Conservation (phyloP, 129 eudicot species). For the Pittosporum tobira region DNA sequence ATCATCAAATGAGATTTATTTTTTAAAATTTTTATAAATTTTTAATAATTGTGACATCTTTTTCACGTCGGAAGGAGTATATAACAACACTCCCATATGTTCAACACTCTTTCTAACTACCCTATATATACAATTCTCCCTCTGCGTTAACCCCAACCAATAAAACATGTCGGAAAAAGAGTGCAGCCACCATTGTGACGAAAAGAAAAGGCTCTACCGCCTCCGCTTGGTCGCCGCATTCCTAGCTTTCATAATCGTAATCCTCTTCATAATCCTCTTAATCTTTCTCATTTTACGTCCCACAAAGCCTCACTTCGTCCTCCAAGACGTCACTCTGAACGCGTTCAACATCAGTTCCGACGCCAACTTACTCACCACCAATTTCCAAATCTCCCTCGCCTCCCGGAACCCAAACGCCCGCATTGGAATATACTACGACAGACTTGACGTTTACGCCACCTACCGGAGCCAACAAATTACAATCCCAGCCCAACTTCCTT, state of each 20-base stretch:
- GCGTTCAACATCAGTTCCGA: slow-evolving; percentile 33
- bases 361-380: slow-evolving; percentile 20
- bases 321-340: slow-evolving; percentile 61
- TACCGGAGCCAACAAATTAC: slow-evolving; percentile 42
- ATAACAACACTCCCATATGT: not conserved
- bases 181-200: slow-evolving; percentile 47
- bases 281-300: slow-evolving; percentile 65
- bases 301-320: slow-evolving; percentile 60
- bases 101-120: slow-evolving; percentile 5
- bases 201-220: slow-evolving; percentile 24
- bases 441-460: slow-evolving; percentile 26
- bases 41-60: not conserved
- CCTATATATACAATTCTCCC: slow-evolving; percentile 3
- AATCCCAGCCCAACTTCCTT: slow-evolving; percentile 22
- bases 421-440: slow-evolving; percentile 35
- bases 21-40: not conserved
- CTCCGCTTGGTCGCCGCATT: slow-evolving; percentile 15
- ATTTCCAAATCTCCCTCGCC: slow-evolving; percentile 24
- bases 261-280: slow-evolving; percentile 42
- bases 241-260: slow-evolving; percentile 16
- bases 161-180: slow-evolving; percentile 29
- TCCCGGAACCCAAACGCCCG: slow-evolving; percentile 31
- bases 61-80: not conserved
- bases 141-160: slow-evolving; percentile 11
- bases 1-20: not conserved